phyloP scores from a whole-genome alignment of 2,329 filamentous ascomycete genomes.

The Colletotrichum orchidophilum region DNA sequence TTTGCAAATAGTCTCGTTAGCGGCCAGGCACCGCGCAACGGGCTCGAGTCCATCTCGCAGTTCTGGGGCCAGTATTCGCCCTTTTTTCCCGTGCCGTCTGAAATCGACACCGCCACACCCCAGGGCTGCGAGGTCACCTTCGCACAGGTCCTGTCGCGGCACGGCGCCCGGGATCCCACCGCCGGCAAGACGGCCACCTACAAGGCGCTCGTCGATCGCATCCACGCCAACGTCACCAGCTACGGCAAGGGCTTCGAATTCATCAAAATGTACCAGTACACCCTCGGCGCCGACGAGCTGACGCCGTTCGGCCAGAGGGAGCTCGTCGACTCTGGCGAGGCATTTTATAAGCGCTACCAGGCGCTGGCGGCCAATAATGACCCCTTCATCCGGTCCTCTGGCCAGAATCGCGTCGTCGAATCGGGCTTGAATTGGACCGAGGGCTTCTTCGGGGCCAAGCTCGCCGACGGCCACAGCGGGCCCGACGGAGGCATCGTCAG shows the following conservation, averaged over 20 bases:
- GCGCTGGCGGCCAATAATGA: constrained; percentile 63
- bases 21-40: constrained; percentile 21
- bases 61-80: constrained; percentile 91
- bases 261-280: constrained; percentile 76
- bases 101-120: constrained; percentile 69
- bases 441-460: constrained; percentile 70
- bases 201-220: constrained; percentile 68
- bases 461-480: constrained; percentile 47
- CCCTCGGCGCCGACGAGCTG: constrained; percentile 74
- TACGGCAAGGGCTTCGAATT: constrained; percentile 76
- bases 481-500: constrained; percentile 56
- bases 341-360: constrained; percentile 80
- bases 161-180: constrained; percentile 87
- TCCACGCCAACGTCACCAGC: constrained; percentile 65
- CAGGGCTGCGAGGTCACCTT: constrained; percentile 79
- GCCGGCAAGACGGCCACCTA: constrained; percentile 72
- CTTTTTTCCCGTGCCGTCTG: constrained; percentile 79
- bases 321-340: constrained; percentile 77
- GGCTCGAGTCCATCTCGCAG: constrained; percentile 58
- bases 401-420: constrained; percentile 75
- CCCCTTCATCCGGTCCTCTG: constrained; percentile 79
- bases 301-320: constrained; percentile 73
- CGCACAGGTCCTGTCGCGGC: constrained; percentile 82
- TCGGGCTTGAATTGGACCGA: constrained; percentile 80
- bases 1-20: constrained; percentile 22